Evolutionary conservation across 2,329 filamentous ascomycete genomes (phyloP).

Genomic region (Diaporthe australafricana): DNA sequence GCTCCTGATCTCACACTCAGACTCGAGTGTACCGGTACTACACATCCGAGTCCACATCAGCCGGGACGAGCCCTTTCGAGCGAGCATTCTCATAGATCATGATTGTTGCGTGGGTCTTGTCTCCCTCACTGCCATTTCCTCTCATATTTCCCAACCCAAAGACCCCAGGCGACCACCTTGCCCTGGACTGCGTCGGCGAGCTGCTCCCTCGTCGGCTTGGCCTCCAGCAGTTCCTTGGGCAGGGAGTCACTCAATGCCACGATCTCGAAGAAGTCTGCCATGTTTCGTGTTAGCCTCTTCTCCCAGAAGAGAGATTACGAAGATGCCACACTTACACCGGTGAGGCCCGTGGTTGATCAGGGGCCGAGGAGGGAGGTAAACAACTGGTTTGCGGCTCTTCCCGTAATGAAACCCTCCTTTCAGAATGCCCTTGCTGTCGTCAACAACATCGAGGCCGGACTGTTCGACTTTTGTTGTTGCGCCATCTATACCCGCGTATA

Average conservation of each 20-base stretch:
- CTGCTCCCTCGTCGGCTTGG: conserved; percentile 55
- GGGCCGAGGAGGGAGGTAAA: conserved; percentile 60
- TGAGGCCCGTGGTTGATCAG: conserved; percentile 63
- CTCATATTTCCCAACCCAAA: conserved; percentile 59
- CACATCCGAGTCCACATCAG: too few species aligned
- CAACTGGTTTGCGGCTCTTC: conserved; percentile 50
- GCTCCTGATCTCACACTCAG: background rate
- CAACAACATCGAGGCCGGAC: conserved; percentile 52
- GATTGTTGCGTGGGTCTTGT: too few species aligned
- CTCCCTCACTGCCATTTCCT: conserved; percentile 47
- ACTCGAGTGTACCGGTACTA: background rate
- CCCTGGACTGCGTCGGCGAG: conserved; percentile 56
- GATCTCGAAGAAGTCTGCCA: conserved; percentile 59
- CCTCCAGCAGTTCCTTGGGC: conserved; percentile 49
- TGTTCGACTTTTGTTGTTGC: conserved; percentile 48
- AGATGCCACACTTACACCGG: conserved; percentile 52
- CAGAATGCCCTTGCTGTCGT: conserved; percentile 45
- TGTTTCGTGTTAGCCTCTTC: background rate
- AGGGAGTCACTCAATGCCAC: conserved; percentile 59
- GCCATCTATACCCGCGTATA: conserved; percentile 55
- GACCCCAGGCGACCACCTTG: conserved; percentile 62
- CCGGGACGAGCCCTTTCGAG: too few species aligned
- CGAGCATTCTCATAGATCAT: background rate
- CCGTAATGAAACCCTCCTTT: conserved; percentile 61
- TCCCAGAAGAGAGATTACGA: background rate